These are phyloP conservation scores for Pseudoneurospora amorphoporcata DNA, from an alignment of 495 filamentous ascomycete species.

Conservation along the genomic window DNA sequence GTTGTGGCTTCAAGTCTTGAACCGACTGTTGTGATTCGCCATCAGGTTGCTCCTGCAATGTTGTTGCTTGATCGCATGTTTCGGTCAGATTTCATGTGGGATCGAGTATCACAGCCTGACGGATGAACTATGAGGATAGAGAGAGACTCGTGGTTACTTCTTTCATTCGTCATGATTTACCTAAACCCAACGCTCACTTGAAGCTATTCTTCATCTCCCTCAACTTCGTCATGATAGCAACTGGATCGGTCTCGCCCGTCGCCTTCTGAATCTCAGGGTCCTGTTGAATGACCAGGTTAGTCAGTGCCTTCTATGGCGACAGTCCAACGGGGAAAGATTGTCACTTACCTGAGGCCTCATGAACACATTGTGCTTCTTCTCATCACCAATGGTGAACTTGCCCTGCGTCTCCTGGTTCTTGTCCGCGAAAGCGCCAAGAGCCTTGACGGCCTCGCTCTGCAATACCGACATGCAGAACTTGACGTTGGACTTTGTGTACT, in stretches of 20 bases:
- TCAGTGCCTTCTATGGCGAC: neutral
- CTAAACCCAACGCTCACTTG: slow-evolving; percentile 38
- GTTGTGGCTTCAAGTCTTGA: neutral
- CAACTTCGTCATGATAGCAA: slow-evolving; percentile 78
- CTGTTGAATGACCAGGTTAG: slow-evolving; percentile 28
- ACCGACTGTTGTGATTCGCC: neutral
- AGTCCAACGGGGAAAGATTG: neutral
- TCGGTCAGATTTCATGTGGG: neutral
- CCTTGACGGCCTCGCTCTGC: slow-evolving; percentile 64
- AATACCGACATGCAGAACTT: slow-evolving; percentile 71
- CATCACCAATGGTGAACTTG: slow-evolving; percentile 93
- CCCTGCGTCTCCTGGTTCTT: slow-evolving; percentile 82
- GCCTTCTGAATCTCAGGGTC: slow-evolving; percentile 77
- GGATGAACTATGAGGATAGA: neutral
- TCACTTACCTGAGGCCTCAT: slow-evolving; percentile 73
- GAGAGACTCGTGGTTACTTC: neutral
- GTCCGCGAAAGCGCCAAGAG: slow-evolving; percentile 64
- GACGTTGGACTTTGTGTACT: slow-evolving; percentile 92
- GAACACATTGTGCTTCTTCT: slow-evolving; percentile 98
- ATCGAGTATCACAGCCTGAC: neutral
- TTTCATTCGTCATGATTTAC: neutral
- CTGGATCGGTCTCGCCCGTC: slow-evolving; percentile 70
- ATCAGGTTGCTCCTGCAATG: neutral
- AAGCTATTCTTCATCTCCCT: slow-evolving; percentile 90
- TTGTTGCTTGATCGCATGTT: neutral